Conservation (phyloP, 1,139 yeast genomes). For the Blastobotrys apis region DNA sequence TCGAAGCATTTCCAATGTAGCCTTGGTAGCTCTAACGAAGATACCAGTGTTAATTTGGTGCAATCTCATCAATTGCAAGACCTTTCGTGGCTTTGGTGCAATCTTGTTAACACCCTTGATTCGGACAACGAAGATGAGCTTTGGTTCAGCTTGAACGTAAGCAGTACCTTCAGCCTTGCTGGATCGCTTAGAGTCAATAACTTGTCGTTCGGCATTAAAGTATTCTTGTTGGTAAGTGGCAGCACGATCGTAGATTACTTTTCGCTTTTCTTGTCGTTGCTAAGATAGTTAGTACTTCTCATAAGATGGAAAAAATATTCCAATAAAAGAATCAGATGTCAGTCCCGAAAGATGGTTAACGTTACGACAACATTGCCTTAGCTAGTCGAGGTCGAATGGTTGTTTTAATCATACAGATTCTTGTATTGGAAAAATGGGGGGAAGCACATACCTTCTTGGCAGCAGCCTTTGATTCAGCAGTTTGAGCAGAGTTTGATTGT, state of each 20-base stretch:
- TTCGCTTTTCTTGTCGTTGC: constrained; percentile 60
- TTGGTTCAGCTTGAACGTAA: constrained; percentile 95
- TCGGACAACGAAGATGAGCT: constrained; percentile 96
- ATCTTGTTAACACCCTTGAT: constrained; percentile 99
- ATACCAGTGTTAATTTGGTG: constrained; percentile 98
- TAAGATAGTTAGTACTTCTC: constrained; percentile 13
- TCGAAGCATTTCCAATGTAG: constrained; percentile 93
- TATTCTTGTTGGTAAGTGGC: constrained; percentile 98
- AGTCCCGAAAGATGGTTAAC: constrained; percentile 99
- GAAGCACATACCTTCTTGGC: constrained; percentile 47
- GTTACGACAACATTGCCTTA: constrained; percentile 75
- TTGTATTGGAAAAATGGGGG: background rate
- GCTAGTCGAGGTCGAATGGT: constrained; percentile 33
- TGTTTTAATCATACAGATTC: constrained; percentile 18
- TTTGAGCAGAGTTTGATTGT: constrained; percentile 62
- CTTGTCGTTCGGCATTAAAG: constrained; percentile 90
- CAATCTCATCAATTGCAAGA: constrained; percentile 94
- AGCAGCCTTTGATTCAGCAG: constrained; percentile 68
- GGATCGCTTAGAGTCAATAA: constrained; percentile 89
- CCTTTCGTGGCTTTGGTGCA: constrained; percentile 99
- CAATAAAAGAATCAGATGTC: constrained; percentile 42
- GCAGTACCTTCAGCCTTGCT: constrained; percentile 82
- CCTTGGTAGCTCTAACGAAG: constrained; percentile 97
- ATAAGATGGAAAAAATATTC: background rate
- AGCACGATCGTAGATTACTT: constrained; percentile 93